Conservation (phyloP, 1,284 basidiomycete genomes). For the Trichosporon sp. region DNA sequence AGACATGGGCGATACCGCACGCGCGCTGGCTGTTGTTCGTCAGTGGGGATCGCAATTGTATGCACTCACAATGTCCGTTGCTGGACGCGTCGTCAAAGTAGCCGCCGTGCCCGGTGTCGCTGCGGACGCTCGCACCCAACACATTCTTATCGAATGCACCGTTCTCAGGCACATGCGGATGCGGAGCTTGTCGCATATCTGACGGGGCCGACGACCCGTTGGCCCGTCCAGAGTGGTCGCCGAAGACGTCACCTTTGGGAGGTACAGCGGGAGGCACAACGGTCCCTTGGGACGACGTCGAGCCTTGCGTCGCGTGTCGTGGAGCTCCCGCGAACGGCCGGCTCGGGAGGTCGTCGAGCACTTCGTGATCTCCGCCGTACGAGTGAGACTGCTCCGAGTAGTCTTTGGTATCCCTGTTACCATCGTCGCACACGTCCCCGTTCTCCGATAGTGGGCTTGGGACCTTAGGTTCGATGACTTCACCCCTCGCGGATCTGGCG, state of each 20-base stretch:
- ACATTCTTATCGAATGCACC: slow-evolving; percentile 11
- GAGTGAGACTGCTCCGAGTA: neutral
- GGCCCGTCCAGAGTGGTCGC: slow-evolving; percentile 23
- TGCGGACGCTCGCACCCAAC: neutral
- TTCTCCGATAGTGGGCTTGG: slow-evolving; percentile 12
- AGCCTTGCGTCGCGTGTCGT: slow-evolving; percentile 27
- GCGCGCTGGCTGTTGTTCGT: neutral
- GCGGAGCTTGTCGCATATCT: neutral
- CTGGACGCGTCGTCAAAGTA: neutral
- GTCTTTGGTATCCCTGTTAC: neutral
- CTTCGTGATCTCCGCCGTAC: neutral
- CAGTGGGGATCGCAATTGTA: neutral
- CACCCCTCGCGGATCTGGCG: slow-evolving; percentile 37
- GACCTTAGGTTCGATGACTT: slow-evolving; percentile 9
- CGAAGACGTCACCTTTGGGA: neutral
- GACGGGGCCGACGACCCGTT: neutral
- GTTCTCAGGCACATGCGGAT: slow-evolving; percentile 35
- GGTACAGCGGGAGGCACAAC: neutral
- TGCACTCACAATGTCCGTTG: slow-evolving; percentile 2
- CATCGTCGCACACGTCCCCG: neutral
- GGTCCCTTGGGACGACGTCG: slow-evolving; percentile 28
- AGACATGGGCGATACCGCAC: neutral
- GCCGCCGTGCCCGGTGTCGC: neutral
- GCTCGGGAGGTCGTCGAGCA: neutral
- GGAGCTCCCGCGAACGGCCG: slow-evolving; percentile 26